A percentile compares a stretch with the other conserved stretches of the same genome.
Conservation (phyloP, 2,329 filamentous ascomycete genomes). For the Pyrenophora seminiperda region DNA sequence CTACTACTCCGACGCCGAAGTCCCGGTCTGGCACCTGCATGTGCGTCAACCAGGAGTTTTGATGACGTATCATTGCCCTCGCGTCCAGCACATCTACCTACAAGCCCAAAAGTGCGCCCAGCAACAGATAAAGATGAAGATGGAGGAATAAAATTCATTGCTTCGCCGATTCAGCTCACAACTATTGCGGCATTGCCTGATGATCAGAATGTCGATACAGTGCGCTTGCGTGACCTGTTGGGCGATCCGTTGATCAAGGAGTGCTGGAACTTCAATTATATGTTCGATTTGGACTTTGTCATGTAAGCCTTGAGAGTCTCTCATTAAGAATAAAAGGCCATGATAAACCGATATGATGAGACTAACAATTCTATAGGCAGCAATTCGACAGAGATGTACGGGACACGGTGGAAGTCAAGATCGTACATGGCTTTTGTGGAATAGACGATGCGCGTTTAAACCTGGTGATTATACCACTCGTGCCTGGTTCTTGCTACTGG, state of each 20-base stretch:
- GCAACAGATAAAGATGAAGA: background rate
- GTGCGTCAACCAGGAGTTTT: constrained; percentile 22
- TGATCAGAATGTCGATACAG: constrained; percentile 66
- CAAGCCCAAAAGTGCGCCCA: background rate
- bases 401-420: constrained; percentile 59
- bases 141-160: constrained; percentile 32
- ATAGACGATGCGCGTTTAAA: constrained; percentile 66
- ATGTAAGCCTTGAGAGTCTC: constrained; percentile 49
- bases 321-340: too few relatives aligned
- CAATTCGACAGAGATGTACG: constrained; percentile 64
- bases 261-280: constrained; percentile 72
- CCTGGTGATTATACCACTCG: constrained; percentile 54
- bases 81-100: background rate
- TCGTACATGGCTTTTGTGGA: constrained; percentile 71
- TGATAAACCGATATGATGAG: too few relatives aligned
- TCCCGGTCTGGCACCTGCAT: background rate
- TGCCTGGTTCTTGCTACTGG: background rate
- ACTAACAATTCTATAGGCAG: constrained; percentile 32
- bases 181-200: constrained; percentile 67
- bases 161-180: constrained; percentile 75
- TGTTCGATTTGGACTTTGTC: constrained; percentile 67
- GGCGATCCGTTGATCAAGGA: constrained; percentile 75
- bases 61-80: constrained; percentile 19
- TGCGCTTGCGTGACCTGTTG: constrained; percentile 70
- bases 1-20: constrained; percentile 16